A percentile compares a stretch with the other conserved stretches of the same genome.
phyloP scores from a whole-genome alignment of 2,329 filamentous ascomycete species.

The Aspergillus uvarum region DNA sequence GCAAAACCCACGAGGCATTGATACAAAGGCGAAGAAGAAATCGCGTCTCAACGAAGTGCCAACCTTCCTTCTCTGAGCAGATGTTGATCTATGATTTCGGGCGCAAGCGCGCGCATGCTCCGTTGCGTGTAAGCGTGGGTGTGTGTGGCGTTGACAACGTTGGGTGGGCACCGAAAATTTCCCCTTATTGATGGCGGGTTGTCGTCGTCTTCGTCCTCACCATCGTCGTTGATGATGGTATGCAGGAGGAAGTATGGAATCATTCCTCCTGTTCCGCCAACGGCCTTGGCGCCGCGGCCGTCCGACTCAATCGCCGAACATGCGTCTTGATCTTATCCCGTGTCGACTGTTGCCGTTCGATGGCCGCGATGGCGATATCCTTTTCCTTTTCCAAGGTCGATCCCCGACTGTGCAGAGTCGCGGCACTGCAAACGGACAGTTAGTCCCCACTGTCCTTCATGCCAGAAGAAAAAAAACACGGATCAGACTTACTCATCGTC shows the following conservation, averaged over 20 bases:
- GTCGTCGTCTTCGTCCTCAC: not conserved
- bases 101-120: not conserved
- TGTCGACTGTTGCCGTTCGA: slow-evolving; percentile 28
- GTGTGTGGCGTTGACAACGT: not conserved
- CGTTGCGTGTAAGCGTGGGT: not conserved
- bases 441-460: no score
- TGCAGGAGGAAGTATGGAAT: not conserved
- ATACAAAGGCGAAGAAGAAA: slow-evolving; percentile 36
- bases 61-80: slow-evolving; percentile 42
- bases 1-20: slow-evolving; percentile 16
- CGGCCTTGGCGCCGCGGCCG: slow-evolving; percentile 21
- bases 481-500: slow-evolving; percentile 38
- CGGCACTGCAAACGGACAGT: slow-evolving; percentile 27
- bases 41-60: slow-evolving; percentile 45
- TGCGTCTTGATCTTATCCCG: slow-evolving; percentile 31
- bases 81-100: not conserved
- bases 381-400: slow-evolving; percentile 28
- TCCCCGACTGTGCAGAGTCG: slow-evolving; percentile 35
- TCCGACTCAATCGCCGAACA: slow-evolving; percentile 32
- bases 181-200: not conserved
- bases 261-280: slow-evolving; percentile 15
- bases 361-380: slow-evolving; percentile 25
- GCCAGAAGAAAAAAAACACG: no score
- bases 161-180: not conserved
- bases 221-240: not conserved